Percentiles rank a stretch among this genome's conserved stretches.
Evolutionary conservation across 345 rosid species (phyloP).

Genomic region (Eucalyptus rudis): DNA sequence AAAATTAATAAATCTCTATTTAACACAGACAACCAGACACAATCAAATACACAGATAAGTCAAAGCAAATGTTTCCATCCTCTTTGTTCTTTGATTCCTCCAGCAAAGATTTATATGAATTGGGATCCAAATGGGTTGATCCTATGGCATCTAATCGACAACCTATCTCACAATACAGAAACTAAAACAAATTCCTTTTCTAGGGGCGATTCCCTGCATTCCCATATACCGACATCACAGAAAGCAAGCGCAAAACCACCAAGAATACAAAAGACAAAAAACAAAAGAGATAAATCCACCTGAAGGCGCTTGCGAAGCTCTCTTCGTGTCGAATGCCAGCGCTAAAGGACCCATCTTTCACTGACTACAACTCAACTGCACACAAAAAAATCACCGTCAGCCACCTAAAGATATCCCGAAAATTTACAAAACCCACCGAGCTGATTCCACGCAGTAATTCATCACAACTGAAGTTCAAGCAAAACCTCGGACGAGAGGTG

Average conservation of each 20-base stretch:
- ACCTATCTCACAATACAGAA: neutral
- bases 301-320: slow-evolving; percentile 4
- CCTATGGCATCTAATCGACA: neutral
- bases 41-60: neutral
- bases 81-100: neutral
- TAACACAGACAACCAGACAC: neutral
- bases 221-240: neutral
- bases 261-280: neutral
- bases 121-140: neutral
- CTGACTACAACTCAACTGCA: neutral
- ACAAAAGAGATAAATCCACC: neutral
- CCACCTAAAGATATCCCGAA: neutral
- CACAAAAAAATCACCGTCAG: neutral
- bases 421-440: neutral
- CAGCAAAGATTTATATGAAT: neutral
- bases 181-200: neutral
- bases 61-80: neutral
- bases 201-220: neutral
- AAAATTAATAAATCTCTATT: neutral
- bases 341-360: slow-evolving; percentile 17
- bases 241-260: neutral
- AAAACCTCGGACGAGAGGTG: neutral
- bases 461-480: neutral
- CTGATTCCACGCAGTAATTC: neutral
- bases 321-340: slow-evolving; percentile 10